Base-by-base conservation (phyloP, 2,329 filamentous ascomycete genomes). In the Epichloe uncinata region DNA sequence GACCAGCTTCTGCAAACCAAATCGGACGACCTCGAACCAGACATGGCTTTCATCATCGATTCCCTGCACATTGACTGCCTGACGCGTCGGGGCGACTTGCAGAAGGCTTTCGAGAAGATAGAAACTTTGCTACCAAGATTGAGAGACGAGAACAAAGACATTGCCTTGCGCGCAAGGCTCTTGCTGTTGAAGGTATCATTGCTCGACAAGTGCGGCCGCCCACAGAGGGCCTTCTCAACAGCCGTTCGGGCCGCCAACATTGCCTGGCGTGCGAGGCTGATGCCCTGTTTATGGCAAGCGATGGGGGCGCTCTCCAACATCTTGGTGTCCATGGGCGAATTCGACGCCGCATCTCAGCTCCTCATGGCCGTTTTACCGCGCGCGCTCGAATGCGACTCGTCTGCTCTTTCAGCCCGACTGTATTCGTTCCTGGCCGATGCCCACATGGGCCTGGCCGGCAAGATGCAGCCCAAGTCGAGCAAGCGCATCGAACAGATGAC, bases 341-440 rank as follows among this genome's bases (percentile, higher is more conserved):
- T 85, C 55, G 73, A 73, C 11, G 81, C 82, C 1, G 82, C 85
- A 0, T 69, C 69, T 4, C 71, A 78, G 42, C 69, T 95, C 26
- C 66, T 94, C 4, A 71, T 79, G 47, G 80, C 80, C 1, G 74
- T 86, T 8, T 73, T 95, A 52, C 89, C 90, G 4, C 82, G 88
- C 54, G 79, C 85, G 20, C 71, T 94, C 1, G 87, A 94, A 64
- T 79, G 79, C 47, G 79, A 82, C 47, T 78, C 84, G 44, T 70
- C 74, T 1, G 72, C 71, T 44, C 70, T 87, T 13, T 73, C 75
- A 0, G 88, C 82, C 0, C 73, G 72, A 20, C 73, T 88, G 16
- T 91, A 90, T 63, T 77, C 78, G 1, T 66, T 79, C 20, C 74
- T 94, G 3, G 85, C 79, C 0, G 88, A 95, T 61, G 83, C 86